These are phyloP conservation scores for Eremothecium coryli DNA, from an alignment of 1,139 yeast species.

Conservation along the genomic window DNA sequence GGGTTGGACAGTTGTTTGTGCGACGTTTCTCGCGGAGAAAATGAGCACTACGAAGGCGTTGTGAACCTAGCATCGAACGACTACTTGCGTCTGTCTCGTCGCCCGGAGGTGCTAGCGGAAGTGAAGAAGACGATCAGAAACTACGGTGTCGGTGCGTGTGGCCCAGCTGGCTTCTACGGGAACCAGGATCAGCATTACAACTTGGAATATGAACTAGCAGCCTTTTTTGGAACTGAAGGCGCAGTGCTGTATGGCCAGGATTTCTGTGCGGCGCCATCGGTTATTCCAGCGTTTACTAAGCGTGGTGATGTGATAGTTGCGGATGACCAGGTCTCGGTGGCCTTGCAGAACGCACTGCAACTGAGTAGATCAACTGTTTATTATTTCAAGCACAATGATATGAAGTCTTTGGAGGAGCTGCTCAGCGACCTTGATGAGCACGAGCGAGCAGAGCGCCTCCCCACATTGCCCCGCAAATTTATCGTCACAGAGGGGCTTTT, in stretches of 20 bases:
- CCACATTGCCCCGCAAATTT: slow-evolving; percentile 69
- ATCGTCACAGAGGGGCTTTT: slow-evolving; percentile 87
- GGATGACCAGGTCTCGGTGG: slow-evolving; percentile 67
- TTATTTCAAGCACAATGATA: slow-evolving; percentile 83
- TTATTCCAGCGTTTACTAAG: slow-evolving; percentile 89
- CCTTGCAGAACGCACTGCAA: slow-evolving; percentile 80
- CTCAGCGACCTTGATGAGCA: slow-evolving; percentile 54
- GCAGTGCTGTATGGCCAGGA: slow-evolving; percentile 92
- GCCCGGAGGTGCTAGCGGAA: slow-evolving; percentile 40
- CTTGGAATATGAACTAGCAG: slow-evolving; percentile 67
- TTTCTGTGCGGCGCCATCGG: slow-evolving; percentile 84
- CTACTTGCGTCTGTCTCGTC: slow-evolving; percentile 49
- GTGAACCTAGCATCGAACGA: slow-evolving; percentile 58
- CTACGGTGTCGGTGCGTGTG: slow-evolving; percentile 97
- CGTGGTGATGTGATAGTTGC: slow-evolving; percentile 91
- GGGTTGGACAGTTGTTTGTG: slow-evolving; percentile 37
- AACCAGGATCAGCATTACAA: slow-evolving; percentile 86
- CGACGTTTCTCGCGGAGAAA: slow-evolving; percentile 25
- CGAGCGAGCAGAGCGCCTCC: slow-evolving; percentile 53
- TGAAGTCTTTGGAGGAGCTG: slow-evolving; percentile 67
- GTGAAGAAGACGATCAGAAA: slow-evolving; percentile 52
- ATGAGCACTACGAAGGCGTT: slow-evolving; percentile 33
- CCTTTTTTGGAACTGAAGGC: slow-evolving; percentile 65
- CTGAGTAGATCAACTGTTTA: slow-evolving; percentile 77
- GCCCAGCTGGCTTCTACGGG: slow-evolving; percentile 97